A percentile compares a stretch with the other conserved stretches of the same genome.
These are phyloP conservation scores for Amphirosellinia nigrospora DNA, from an alignment of 495 filamentous ascomycete genomes.

Conservation along the genomic window DNA sequence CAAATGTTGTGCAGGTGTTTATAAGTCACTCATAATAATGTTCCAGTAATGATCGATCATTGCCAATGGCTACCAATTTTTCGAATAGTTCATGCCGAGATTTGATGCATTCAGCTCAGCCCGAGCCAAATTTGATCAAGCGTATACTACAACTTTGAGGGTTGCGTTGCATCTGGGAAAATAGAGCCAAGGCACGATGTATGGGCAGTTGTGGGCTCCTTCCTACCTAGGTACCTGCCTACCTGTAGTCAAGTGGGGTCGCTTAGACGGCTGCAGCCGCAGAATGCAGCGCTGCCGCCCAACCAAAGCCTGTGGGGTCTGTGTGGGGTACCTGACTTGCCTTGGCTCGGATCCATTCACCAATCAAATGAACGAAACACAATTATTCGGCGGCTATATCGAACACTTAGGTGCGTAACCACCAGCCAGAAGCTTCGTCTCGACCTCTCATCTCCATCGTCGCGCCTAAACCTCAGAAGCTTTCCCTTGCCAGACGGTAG, in stretches of 20 bases:
- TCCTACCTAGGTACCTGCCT: neutral
- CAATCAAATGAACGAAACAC: slow-evolving; percentile 15
- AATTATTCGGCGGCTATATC: slow-evolving; percentile 37
- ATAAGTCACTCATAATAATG: neutral
- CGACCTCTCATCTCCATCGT: slow-evolving; percentile 32
- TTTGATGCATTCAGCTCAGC: neutral
- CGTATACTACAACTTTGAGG: neutral
- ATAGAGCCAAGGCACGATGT: neutral
- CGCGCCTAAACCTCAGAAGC: slow-evolving; percentile 32
- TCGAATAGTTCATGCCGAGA: neutral
- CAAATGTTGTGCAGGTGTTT: neutral
- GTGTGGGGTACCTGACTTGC: slow-evolving; percentile 22
- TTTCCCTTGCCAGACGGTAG: slow-evolving; percentile 26
- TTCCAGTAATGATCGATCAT: neutral
- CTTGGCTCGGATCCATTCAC: neutral
- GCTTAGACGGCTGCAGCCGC: slow-evolving; percentile 37
- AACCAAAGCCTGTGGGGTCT: slow-evolving; percentile 28
- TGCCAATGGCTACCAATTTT: neutral
- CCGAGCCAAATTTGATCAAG: neutral
- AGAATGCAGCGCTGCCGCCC: slow-evolving; percentile 35
- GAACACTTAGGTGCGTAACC: slow-evolving; percentile 34
- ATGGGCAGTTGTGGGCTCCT: neutral
- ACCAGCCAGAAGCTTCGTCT: slow-evolving; percentile 35
- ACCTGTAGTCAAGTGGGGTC: slow-evolving; percentile 1
- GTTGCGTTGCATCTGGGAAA: neutral